These are phyloP conservation scores for Alternaria longipes DNA, from an alignment of 2,329 filamentous ascomycete genomes.

Conservation along the genomic window DNA sequence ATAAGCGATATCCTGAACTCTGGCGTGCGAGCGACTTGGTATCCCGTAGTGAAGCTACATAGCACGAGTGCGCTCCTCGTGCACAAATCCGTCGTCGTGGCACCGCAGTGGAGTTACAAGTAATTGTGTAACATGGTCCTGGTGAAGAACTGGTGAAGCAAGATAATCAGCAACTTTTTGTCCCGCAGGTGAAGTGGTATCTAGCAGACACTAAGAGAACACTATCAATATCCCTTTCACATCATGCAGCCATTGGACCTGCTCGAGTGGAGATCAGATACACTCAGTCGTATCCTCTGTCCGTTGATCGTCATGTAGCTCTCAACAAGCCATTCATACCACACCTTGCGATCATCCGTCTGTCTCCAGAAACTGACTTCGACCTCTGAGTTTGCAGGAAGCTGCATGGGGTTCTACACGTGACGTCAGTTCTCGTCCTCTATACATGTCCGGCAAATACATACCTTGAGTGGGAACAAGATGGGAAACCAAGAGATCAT, in stretches of 20 bases:
- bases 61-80: background rate
- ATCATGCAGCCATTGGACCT: conserved; percentile 52
- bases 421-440: conserved; percentile 11
- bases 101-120: background rate
- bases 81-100: background rate
- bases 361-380: conserved; percentile 95
- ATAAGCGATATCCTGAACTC: background rate
- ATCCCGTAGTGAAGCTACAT: background rate
- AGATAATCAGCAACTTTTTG: background rate
- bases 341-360: conserved; percentile 93
- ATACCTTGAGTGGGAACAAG: conserved; percentile 93
- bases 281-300: conserved; percentile 71
- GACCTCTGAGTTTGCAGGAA: conserved; percentile 84
- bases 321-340: conserved; percentile 98
- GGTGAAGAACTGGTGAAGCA: background rate
- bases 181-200: background rate
- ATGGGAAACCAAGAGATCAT: conserved; percentile 99
- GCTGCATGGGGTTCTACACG: conserved; percentile 79
- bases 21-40: background rate
- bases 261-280: conserved; percentile 52
- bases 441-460: conserved; percentile 25
- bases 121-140: background rate
- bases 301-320: conserved; percentile 73
- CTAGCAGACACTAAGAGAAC: background rate
- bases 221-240: conserved; percentile 22